These are phyloP conservation scores for Gamsiella multidivaricata DNA, from an alignment of 192 early-diverging fungal genomes.

Conservation along the genomic window DNA sequence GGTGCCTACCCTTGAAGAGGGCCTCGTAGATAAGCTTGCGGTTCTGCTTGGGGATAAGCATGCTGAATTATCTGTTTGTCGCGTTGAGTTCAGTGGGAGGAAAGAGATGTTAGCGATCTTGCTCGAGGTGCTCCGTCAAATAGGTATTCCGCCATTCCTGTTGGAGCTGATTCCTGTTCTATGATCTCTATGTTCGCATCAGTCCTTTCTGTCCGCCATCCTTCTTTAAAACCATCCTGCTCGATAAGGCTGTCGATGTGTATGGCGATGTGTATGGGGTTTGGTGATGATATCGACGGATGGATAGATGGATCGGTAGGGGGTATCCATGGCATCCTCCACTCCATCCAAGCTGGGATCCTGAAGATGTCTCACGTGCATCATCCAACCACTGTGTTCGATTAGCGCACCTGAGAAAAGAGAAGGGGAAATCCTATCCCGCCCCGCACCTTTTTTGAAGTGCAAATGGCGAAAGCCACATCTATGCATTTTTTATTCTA, in stretches of 20 bases:
- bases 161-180: too few relatives aligned
- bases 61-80: slow-evolving; percentile 65
- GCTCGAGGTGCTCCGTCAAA: too few relatives aligned
- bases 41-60: slow-evolving; percentile 98
- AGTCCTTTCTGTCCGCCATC: too few relatives aligned
- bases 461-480: too few relatives aligned
- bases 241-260: too few relatives aligned
- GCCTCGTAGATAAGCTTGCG: slow-evolving; percentile 96
- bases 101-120: slow-evolving; percentile 16
- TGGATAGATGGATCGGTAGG: slow-evolving; percentile 21
- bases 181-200: background rate
- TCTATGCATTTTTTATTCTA: background rate
- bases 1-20: slow-evolving; percentile 81
- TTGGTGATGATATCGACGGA: slow-evolving; percentile 1
- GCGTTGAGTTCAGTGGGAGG: background rate
- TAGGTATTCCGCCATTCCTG: background rate
- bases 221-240: too few relatives aligned
- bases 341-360: too few relatives aligned
- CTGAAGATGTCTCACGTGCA: too few relatives aligned
- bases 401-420: slow-evolving; percentile 23
- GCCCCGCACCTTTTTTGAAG: too few relatives aligned
- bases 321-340: slow-evolving; percentile 11
- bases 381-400: background rate
- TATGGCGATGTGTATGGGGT: background rate
- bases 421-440: slow-evolving; percentile 10